Evolutionary conservation across 192 early-diverging fungal genomes (phyloP).

Genomic region (Gigaspora rosea): DNA sequence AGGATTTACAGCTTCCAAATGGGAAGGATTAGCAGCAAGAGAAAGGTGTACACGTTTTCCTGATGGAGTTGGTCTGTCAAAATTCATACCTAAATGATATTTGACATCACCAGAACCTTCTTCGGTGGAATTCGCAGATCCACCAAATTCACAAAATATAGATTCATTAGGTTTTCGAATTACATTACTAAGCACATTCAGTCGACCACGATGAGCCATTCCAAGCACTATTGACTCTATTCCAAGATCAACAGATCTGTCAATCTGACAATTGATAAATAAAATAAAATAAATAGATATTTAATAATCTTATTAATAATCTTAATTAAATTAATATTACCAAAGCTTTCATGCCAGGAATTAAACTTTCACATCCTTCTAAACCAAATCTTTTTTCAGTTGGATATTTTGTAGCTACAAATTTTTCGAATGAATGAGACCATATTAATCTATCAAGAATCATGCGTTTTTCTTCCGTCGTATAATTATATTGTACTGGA

Average conservation of each 20-base stretch:
- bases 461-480: conserved; percentile 84
- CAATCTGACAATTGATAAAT: conserved; percentile 63
- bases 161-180: conserved; percentile 98
- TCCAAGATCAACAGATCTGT: conserved; percentile 92
- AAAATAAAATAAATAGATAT: conserved; percentile 3
- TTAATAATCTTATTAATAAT: no score
- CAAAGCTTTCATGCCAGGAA: conserved; percentile 99
- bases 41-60: conserved; percentile 97
- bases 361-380: conserved; percentile 95
- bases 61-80: conserved; percentile 93
- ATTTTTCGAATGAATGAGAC: conserved; percentile 96
- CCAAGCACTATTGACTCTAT: conserved; percentile 96
- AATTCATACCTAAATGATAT: conserved; percentile 94
- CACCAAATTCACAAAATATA: conserved; percentile 98
- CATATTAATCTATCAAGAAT: conserved; percentile 97
- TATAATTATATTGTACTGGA: conserved; percentile 85
- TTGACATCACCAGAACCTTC: conserved; percentile 98
- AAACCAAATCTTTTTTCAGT: conserved; percentile 97
- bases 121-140: conserved; percentile 77
- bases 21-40: conserved; percentile 97
- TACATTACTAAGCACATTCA: conserved; percentile 99
- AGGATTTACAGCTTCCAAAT: conserved; percentile 98
- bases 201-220: conserved; percentile 98
- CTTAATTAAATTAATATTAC: conserved; percentile 45
- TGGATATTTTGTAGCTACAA: conserved; percentile 96